phyloP scores from a whole-genome alignment of 331 rosid species.

The Dryas integrifolia region DNA sequence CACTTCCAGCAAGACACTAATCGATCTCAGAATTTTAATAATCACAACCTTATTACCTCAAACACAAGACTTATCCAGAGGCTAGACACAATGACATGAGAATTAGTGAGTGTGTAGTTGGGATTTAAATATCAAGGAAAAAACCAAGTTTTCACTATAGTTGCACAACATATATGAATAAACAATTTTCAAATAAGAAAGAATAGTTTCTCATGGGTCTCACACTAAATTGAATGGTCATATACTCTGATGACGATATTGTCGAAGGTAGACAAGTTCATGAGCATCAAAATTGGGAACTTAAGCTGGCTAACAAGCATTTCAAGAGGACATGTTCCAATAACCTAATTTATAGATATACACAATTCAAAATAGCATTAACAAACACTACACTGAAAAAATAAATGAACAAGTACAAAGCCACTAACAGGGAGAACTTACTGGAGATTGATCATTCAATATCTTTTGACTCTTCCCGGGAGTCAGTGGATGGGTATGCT shows the following conservation, averaged over 20 bases:
- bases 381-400: not conserved
- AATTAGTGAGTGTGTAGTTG: not conserved
- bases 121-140: not conserved
- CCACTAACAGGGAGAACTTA: not conserved
- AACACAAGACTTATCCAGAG: not conserved
- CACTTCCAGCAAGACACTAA: not conserved
- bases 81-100: not conserved
- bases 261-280: not conserved
- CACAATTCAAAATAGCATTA: not conserved
- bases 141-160: not conserved
- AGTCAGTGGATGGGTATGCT: slow-evolving; percentile 35
- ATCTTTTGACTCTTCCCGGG: slow-evolving; percentile 9
- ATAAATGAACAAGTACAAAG: too few relatives aligned
- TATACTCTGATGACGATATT: not conserved
- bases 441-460: slow-evolving; percentile 16
- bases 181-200: not conserved
- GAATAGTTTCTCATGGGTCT: too few relatives aligned
- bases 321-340: not conserved
- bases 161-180: not conserved
- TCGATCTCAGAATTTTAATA: not conserved
- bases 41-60: not conserved
- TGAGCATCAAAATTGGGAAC: not conserved
- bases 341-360: not conserved
- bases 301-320: not conserved
- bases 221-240: too few relatives aligned